Evolutionary conservation across 2,329 filamentous ascomycete genomes (phyloP).

Genomic region (Huntiella savannae): DNA sequence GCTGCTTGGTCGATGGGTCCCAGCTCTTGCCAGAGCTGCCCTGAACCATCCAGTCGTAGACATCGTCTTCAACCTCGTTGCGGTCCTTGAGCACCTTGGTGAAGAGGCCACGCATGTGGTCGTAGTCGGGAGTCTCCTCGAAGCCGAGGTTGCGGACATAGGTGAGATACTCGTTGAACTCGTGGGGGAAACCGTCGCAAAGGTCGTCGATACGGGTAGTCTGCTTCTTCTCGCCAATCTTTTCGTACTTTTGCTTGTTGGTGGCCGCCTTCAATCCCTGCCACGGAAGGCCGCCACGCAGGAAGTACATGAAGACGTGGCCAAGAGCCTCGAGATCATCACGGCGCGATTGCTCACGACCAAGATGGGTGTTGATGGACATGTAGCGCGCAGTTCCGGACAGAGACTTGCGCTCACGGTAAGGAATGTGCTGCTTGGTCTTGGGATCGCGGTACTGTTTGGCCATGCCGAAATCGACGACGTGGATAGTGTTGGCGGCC

Average conservation of each 20-base stretch:
- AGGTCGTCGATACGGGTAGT: conserved; percentile 93
- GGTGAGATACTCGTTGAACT: conserved; percentile 93
- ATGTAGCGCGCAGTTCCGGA: conserved; percentile 96
- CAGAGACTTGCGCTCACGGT: conserved; percentile 87
- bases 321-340: conserved; percentile 84
- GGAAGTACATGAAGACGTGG: conserved; percentile 58
- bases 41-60: conserved; percentile 99
- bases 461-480: conserved; percentile 98
- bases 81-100: conserved; percentile 89
- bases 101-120: conserved; percentile 90
- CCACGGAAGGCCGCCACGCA: conserved; percentile 53
- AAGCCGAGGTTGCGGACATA: conserved; percentile 97
- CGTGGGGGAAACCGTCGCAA: conserved; percentile 87
- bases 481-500: conserved; percentile 92
- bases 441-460: conserved; percentile 98
- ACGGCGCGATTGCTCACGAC: conserved; percentile 83
- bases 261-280: conserved; percentile 55
- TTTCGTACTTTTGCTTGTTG: conserved; percentile 97
- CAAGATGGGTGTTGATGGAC: conserved; percentile 98
- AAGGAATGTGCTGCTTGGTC: conserved; percentile 97
- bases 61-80: conserved; percentile 87
- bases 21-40: conserved; percentile 61
- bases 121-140: conserved; percentile 95
- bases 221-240: conserved; percentile 99
- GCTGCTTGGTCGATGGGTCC: conserved; percentile 54